These are phyloP conservation scores for Salix exigua DNA, from an alignment of 345 rosid species.

Conservation along the genomic window DNA sequence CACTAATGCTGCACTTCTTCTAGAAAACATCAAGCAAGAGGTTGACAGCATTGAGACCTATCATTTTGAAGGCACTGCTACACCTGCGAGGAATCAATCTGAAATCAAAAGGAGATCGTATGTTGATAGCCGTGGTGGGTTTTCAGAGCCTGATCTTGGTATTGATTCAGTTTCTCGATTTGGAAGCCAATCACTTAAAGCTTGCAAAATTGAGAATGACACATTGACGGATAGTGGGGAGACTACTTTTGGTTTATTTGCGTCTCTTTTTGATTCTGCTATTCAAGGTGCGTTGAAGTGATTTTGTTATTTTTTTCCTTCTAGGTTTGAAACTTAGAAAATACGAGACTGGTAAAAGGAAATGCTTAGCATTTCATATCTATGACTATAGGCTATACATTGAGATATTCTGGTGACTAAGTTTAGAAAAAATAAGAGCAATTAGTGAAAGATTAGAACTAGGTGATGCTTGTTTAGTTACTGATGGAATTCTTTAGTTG, in stretches of 20 bases:
- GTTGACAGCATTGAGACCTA: conserved; percentile 52
- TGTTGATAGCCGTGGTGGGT: conserved; percentile 31
- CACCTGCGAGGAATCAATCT: conserved; percentile 37
- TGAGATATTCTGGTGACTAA: background rate
- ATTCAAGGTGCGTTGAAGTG: conserved; percentile 58
- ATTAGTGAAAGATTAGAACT: background rate
- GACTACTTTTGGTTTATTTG: conserved; percentile 64
- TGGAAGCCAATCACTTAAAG: conserved; percentile 65
- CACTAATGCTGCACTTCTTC: conserved; percentile 81
- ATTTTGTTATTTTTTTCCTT: background rate
- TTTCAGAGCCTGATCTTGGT: conserved; percentile 38
- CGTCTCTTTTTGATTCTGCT: conserved; percentile 83
- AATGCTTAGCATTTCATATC: background rate
- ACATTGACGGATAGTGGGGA: conserved; percentile 62
- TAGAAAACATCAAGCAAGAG: conserved; percentile 91
- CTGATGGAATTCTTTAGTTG: no score
- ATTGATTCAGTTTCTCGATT: conserved; percentile 38
- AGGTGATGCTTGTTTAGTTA: no score
- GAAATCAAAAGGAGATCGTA: conserved; percentile 51
- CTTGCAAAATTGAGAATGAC: conserved; percentile 85
- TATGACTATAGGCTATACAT: background rate
- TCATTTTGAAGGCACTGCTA: conserved; percentile 32
- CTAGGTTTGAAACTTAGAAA: background rate
- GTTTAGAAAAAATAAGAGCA: background rate
- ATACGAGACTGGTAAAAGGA: background rate